Evolutionary conservation across 176 grass and related monocot genomes (phyloP).

Genomic region (Carex littledalei): DNA sequence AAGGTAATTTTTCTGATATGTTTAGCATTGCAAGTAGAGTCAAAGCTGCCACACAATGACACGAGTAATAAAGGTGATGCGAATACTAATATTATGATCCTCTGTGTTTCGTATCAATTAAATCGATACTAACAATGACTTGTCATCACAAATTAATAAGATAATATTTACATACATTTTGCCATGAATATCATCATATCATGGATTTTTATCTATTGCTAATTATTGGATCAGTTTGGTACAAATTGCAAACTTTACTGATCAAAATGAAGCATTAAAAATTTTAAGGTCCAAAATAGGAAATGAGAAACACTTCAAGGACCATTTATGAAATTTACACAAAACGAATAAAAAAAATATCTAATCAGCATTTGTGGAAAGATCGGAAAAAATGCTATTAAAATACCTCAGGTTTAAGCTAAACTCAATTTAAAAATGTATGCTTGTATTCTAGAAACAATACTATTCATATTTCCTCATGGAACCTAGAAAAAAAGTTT

Average conservation of each 20-base stretch:
- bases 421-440: background rate
- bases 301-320: background rate
- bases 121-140: background rate
- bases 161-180: background rate
- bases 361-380: background rate
- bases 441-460: background rate
- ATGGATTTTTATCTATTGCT: background rate
- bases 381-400: background rate
- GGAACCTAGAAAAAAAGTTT: background rate
- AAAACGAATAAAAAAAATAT: background rate
- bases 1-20: background rate
- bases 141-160: background rate
- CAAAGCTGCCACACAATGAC: background rate
- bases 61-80: background rate
- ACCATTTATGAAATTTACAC: background rate
- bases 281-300: background rate
- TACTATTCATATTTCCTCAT: background rate
- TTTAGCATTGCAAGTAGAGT: background rate
- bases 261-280: background rate
- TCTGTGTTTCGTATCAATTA: background rate
- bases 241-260: background rate
- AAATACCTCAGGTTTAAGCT: background rate
- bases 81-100: background rate
- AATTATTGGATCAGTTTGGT: background rate
- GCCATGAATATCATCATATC: background rate